Evolutionary conservation across 225 moss, liverwort and hornwort genomes (phyloP).

Genomic region (Rhytidiadelphus loreus): DNA sequence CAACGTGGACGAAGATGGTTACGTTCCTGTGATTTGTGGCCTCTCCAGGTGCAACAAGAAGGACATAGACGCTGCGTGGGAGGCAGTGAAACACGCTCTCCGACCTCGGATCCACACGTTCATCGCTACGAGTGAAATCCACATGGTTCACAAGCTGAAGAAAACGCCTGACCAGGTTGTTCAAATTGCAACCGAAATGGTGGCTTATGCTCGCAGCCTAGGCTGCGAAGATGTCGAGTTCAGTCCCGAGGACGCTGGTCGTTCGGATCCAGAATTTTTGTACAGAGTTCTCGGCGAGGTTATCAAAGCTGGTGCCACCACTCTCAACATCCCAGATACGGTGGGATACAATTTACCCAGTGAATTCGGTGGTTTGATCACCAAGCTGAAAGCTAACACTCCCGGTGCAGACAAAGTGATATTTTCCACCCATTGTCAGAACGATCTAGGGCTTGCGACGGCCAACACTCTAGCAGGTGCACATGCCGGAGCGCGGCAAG

Average conservation of each 20-base stretch:
- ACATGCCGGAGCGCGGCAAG: slow-evolving; percentile 76
- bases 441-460: slow-evolving; percentile 86
- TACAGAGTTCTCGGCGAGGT: slow-evolving; percentile 78
- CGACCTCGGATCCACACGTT: slow-evolving; percentile 94
- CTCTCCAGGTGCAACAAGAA: slow-evolving; percentile 79
- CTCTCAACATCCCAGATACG: slow-evolving; percentile 89
- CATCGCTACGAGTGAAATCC: slow-evolving; percentile 94
- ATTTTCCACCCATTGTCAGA: slow-evolving; percentile 95
- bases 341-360: slow-evolving; percentile 75
- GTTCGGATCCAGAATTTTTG: slow-evolving; percentile 75
- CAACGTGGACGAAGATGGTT: slow-evolving; percentile 77
- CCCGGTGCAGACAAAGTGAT: slow-evolving; percentile 82
- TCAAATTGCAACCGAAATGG: slow-evolving; percentile 81
- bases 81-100: slow-evolving; percentile 69
- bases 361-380: slow-evolving; percentile 71
- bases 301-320: slow-evolving; percentile 94
- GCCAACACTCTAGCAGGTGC: slow-evolving; percentile 93
- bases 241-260: slow-evolving; percentile 96
- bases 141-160: slow-evolving; percentile 84
- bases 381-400: slow-evolving; percentile 69
- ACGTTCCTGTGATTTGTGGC: slow-evolving; percentile 95
- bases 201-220: slow-evolving; percentile 70
- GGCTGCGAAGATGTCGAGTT: slow-evolving; percentile 95
- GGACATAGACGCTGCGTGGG: slow-evolving; percentile 93
- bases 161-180: slow-evolving; percentile 84